These are phyloP conservation scores for Maudiozyma serrabonitensis DNA, from an alignment of 805 yeast species.

Conservation along the genomic window DNA sequence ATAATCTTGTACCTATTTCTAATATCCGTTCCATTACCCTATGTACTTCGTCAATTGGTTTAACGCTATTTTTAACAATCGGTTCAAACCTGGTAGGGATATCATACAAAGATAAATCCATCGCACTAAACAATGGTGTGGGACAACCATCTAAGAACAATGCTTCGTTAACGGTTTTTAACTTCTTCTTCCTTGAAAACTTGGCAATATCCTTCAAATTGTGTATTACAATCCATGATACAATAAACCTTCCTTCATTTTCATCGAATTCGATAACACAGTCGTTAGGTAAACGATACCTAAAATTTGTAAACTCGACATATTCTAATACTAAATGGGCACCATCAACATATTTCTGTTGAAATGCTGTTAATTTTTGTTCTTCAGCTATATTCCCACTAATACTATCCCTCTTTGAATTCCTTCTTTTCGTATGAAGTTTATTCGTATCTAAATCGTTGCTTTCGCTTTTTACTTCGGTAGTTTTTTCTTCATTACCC, in stretches of 20 bases:
- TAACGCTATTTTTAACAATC: conserved; percentile 56
- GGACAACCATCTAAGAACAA: conserved; percentile 31
- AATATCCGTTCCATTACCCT: conserved; percentile 53
- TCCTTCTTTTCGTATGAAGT: not conserved
- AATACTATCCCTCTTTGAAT: not conserved
- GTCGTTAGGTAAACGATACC: conserved; percentile 69
- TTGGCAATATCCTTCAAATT: conserved; percentile 22
- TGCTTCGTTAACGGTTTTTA: conserved; percentile 10
- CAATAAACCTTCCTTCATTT: conserved; percentile 18
- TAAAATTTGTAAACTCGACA: conserved; percentile 63
- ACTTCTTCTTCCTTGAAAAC: conserved; percentile 14
- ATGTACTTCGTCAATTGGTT: conserved; percentile 45
- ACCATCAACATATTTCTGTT: conserved; percentile 55
- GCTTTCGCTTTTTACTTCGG: not conserved
- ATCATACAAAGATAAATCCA: conserved; percentile 56
- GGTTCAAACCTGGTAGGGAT: conserved; percentile 59
- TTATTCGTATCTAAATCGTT: not conserved
- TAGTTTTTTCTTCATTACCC: not conserved
- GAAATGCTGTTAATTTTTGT: conserved; percentile 56
- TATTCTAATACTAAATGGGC: conserved; percentile 81
- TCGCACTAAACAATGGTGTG: conserved; percentile 40
- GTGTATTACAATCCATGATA: conserved; percentile 30
- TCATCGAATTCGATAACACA: conserved; percentile 52
- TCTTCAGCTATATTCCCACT: conserved; percentile 33
- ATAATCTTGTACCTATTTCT: conserved; percentile 47